Conservation (phyloP, 106 monocot genomes). For the Apostasia shenzhenica region DNA sequence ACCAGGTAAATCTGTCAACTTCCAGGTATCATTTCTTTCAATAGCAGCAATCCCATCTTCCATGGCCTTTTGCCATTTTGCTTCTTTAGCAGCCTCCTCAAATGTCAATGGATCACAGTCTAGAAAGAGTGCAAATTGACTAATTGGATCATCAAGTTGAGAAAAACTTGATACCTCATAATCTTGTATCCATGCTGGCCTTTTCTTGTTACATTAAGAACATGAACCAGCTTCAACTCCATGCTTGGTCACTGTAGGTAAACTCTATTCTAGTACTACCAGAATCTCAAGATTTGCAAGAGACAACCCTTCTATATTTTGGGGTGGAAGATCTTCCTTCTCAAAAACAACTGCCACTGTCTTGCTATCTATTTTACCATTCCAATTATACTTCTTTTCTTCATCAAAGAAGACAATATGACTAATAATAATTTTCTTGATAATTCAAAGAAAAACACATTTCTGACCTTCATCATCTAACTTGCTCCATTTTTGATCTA, state of each 20-base stretch:
- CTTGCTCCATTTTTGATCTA: conserved; percentile 1
- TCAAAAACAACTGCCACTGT: neutral
- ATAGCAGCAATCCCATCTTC: neutral
- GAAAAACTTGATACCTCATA: neutral
- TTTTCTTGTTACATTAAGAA: neutral
- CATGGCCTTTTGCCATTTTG: neutral
- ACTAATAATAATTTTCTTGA: neutral
- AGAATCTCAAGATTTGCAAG: neutral
- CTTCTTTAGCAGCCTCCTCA: neutral
- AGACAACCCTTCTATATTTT: neutral
- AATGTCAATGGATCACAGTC: neutral
- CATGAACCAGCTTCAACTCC: neutral
- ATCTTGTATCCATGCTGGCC: neutral
- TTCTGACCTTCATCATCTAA: conserved; percentile 4
- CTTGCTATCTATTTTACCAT: neutral
- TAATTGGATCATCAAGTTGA: neutral
- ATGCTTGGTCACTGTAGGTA: neutral
- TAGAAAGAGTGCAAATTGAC: neutral
- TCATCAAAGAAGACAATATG: neutral
- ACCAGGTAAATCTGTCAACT: neutral
- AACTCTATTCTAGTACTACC: neutral
- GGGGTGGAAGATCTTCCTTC: neutral
- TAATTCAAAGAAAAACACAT: conserved; percentile 3
- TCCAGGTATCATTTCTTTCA: neutral
- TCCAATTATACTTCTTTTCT: neutral